Base-by-base conservation (phyloP, 192 early-diverging fungal genomes). In the Coemansia aciculifera region DNA sequence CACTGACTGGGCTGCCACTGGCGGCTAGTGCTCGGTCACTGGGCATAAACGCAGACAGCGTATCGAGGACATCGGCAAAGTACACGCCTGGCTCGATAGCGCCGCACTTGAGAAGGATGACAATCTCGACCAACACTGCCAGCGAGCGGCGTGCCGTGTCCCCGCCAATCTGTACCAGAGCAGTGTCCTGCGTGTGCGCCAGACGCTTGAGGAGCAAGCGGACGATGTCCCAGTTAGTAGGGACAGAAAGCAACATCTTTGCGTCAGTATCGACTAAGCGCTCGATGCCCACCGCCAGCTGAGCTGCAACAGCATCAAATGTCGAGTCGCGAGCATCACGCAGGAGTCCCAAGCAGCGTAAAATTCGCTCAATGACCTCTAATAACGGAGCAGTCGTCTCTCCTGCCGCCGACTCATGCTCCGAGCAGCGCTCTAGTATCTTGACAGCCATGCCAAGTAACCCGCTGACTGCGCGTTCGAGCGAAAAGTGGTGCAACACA, bases 401-500 rank as follows among this genome's bases (percentile, higher is more conserved):
- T 40, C 56, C 71, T 38, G 56, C 59, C 24, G 61, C 63, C 24
- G 27, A 27, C 8, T 69, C 71, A 10, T 32, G 54, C 12, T 61
- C 36, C 17, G 67, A 19, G 31, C 51, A 63, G n/a, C 17, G n/a
- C 31, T 78, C 69, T 7, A 71, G 66, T 65, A 88, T 81, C 59
- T 86, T 89, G 52, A 90, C 86, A 0, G 90, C 91, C 64, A 94
- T 72, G 3, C 91, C 84, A n/a, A 84, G 73, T n/a, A 95, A 62
- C 7, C 88, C 89, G 6, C 89, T 86, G 6, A 95, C 92, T 0
- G 90, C 87, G 13, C 94, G 80, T 78, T 96, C 91, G 8, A 97
- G 84, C 19, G 94, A 70, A 37, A 91, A 67, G 1, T 84, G 78
- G 54, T 90, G 90, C 37, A 88, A 80, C 9, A 67, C 81, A 49